phyloP scores from a whole-genome alignment of 352 stramenopile genomes.

The Halophytophthora polymorphica region DNA sequence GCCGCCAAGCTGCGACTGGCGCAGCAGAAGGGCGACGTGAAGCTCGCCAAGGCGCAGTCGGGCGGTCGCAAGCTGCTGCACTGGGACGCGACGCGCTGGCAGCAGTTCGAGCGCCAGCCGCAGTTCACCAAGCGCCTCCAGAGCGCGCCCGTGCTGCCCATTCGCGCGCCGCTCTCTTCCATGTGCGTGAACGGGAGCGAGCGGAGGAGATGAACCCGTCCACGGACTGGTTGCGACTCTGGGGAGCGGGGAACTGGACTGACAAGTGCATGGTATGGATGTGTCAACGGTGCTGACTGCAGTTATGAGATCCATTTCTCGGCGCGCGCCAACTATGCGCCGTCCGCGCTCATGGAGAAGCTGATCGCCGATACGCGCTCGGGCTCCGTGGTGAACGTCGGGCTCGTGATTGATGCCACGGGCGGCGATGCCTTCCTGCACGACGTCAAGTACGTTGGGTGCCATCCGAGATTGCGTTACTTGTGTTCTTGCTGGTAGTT shows the following conservation, averaged over 20 bases:
- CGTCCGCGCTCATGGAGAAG: slow-evolving; percentile 79
- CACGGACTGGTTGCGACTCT: neutral
- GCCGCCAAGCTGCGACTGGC: slow-evolving; percentile 37
- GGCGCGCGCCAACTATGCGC: slow-evolving; percentile 51
- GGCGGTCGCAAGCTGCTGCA: slow-evolving; percentile 65
- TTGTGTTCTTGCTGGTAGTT: neutral
- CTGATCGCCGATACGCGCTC: slow-evolving; percentile 62
- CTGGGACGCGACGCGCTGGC: slow-evolving; percentile 60
- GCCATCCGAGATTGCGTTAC: neutral
- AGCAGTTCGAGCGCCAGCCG: slow-evolving; percentile 56
- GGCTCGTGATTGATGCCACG: slow-evolving; percentile 76
- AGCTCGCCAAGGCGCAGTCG: neutral
- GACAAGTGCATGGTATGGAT: neutral
- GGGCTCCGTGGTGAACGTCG: slow-evolving; percentile 64
- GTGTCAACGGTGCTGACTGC: neutral
- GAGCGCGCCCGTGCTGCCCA: slow-evolving; percentile 61
- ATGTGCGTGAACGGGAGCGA: slow-evolving; percentile 39
- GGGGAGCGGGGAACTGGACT: neutral
- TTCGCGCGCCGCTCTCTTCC: slow-evolving; percentile 76
- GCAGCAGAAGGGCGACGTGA: slow-evolving; percentile 15
- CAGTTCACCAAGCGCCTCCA: slow-evolving; percentile 47
- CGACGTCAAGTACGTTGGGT: slow-evolving; percentile 60
- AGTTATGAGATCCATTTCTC: slow-evolving; percentile 86
- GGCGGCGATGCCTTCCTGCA: slow-evolving; percentile 69
- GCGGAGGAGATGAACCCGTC: neutral